These are phyloP conservation scores for Colletotrichum orbiculare DNA, from an alignment of 2,329 filamentous ascomycete genomes.

Conservation along the genomic window DNA sequence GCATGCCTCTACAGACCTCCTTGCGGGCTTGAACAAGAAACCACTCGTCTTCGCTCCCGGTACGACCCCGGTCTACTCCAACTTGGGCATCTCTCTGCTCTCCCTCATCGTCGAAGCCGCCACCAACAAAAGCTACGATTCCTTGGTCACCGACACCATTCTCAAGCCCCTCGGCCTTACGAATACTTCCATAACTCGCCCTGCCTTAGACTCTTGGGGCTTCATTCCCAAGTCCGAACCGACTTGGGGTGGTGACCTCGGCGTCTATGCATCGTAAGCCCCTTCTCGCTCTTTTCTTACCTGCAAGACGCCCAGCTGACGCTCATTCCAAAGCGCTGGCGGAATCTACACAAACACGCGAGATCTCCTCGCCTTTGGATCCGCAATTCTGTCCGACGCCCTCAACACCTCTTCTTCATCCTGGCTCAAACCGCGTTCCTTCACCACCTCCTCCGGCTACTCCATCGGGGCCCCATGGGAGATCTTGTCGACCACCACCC, in stretches of 20 bases:
- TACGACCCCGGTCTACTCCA: slow-evolving; percentile 39
- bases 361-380: slow-evolving; percentile 55
- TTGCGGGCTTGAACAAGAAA: slow-evolving; percentile 33
- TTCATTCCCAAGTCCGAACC: slow-evolving; percentile 51
- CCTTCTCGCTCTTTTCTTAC: not conserved
- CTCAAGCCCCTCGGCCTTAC: slow-evolving; percentile 55
- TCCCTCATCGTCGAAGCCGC: slow-evolving; percentile 39
- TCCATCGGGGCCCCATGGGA: slow-evolving; percentile 51
- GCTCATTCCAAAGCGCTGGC: slow-evolving; percentile 47
- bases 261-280: slow-evolving; percentile 48
- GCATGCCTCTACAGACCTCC: slow-evolving; percentile 35
- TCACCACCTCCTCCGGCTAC: slow-evolving; percentile 51
- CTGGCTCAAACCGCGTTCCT: slow-evolving; percentile 59
- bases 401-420: slow-evolving; percentile 52
- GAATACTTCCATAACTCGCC: slow-evolving; percentile 50
- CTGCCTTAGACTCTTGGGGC: slow-evolving; percentile 42
- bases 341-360: slow-evolving; percentile 55
- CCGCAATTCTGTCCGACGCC: slow-evolving; percentile 53
- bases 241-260: slow-evolving; percentile 49
- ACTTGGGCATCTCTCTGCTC: slow-evolving; percentile 39
- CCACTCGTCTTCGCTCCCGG: slow-evolving; percentile 37
- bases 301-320: slow-evolving; percentile 23
- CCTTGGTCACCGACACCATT: slow-evolving; percentile 51
- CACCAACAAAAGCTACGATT: slow-evolving; percentile 36
- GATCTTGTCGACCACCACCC: slow-evolving; percentile 45